phyloP scores from a whole-genome alignment of 208 protist species.

The Leishmania major region DNA sequence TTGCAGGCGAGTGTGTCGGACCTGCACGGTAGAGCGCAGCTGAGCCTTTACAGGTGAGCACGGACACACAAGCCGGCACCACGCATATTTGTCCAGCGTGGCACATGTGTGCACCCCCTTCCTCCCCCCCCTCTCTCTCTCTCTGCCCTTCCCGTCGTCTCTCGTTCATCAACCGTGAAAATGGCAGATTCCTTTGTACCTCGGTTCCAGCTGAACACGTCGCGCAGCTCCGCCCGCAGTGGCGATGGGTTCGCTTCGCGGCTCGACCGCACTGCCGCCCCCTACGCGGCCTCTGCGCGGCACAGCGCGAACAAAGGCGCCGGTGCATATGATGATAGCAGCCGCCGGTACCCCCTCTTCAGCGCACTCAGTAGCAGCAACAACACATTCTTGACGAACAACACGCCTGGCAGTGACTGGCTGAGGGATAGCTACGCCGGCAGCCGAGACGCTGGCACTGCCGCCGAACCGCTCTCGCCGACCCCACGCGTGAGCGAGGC shows the following conservation, averaged over 20 bases:
- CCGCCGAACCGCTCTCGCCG: slow-evolving; percentile 19
- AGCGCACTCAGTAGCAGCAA: slow-evolving; percentile 18
- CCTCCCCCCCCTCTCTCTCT: background rate
- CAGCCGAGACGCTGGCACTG: background rate
- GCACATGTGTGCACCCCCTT: background rate
- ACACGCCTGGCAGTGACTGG: slow-evolving; percentile 25
- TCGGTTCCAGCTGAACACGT: slow-evolving; percentile 19
- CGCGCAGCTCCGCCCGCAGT: slow-evolving; percentile 6
- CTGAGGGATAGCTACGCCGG: slow-evolving; percentile 2
- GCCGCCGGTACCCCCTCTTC: background rate
- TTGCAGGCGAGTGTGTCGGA: background rate
- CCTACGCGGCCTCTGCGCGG: background rate
- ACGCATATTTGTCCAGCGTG: background rate
- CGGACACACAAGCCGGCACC: background rate
- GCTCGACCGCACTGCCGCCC: slow-evolving; percentile 20
- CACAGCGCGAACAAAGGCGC: background rate
- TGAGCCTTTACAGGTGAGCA: background rate
- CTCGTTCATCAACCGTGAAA: background rate
- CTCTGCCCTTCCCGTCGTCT: background rate
- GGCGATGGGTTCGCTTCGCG: background rate
- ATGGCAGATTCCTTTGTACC: slow-evolving; percentile 24
- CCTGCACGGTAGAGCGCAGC: background rate
- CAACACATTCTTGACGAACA: slow-evolving; percentile 30
- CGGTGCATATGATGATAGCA: background rate
- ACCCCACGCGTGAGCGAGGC: slow-evolving; percentile 9